Conservation (phyloP, 192 early-diverging fungal species). For the Coemansia interrupta region DNA sequence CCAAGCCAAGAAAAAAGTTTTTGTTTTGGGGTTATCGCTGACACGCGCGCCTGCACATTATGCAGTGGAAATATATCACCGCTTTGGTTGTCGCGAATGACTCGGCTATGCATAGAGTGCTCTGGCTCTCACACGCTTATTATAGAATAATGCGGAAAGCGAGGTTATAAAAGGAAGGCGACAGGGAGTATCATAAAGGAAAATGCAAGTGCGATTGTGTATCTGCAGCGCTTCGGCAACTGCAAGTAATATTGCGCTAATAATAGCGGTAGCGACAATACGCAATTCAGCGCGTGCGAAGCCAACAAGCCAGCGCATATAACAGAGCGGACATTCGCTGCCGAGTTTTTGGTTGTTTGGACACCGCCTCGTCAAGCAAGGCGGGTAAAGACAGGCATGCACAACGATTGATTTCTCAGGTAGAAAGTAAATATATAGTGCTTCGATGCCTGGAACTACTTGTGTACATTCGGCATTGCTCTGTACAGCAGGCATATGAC, state of each 20-base stretch:
- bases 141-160: constrained; percentile 11
- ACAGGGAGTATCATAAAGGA: not conserved
- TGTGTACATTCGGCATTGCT: too few species aligned
- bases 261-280: constrained; percentile 29
- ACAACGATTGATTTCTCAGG: too few species aligned
- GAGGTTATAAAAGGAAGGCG: constrained; percentile 6
- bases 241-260: constrained; percentile 28
- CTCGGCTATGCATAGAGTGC: constrained; percentile 1
- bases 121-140: not conserved
- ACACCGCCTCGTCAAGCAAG: too few species aligned
- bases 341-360: too few species aligned
- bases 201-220: constrained; percentile 16
- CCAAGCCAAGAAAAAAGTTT: constrained; percentile 2
- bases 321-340: too few species aligned
- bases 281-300: constrained; percentile 18
- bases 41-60: constrained; percentile 1
- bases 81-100: constrained; percentile 3
- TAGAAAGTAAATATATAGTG: too few species aligned
- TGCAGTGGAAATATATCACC: not conserved
- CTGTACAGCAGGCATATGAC: too few species aligned
- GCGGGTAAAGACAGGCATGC: too few species aligned
- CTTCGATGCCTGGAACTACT: too few species aligned
- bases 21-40: constrained; percentile 8
- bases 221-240: constrained; percentile 23
- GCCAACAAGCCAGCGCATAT: not conserved